phyloP scores from a whole-genome alignment of 2,329 filamentous ascomycete species.

The Pseudocercospora cruenta region DNA sequence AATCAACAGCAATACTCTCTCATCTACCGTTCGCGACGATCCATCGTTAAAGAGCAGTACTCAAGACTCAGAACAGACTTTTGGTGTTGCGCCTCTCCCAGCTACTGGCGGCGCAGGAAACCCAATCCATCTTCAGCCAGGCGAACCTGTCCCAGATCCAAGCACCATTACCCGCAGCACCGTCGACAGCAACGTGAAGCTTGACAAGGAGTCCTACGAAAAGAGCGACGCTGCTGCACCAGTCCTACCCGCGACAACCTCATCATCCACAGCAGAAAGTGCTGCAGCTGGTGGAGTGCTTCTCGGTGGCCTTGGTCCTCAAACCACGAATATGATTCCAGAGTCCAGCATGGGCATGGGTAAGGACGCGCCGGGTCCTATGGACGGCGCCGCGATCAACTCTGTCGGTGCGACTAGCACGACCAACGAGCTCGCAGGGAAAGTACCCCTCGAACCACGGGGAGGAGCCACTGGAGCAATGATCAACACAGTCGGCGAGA shows the following conservation, averaged over 20 bases:
- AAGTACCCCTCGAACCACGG: constrained; percentile 49
- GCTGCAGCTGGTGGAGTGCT: constrained; percentile 41
- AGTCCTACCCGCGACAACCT: constrained; percentile 52
- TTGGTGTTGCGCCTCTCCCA: constrained; percentile 62
- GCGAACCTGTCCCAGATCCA: constrained; percentile 75
- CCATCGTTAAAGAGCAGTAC: constrained; percentile 54
- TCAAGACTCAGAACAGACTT: constrained; percentile 30
- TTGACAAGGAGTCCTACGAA: constrained; percentile 86
- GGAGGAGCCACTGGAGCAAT: constrained; percentile 33
- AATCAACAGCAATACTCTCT: constrained; percentile 71
- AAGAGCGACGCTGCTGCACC: constrained; percentile 65
- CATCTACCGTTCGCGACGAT: constrained; percentile 67
- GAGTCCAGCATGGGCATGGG: constrained; percentile 80
- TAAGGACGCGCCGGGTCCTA: constrained; percentile 29
- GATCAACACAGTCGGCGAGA: constrained; percentile 26
- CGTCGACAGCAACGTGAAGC: constrained; percentile 65
- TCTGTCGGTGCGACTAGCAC: constrained; percentile 39
- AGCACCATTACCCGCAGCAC: constrained; percentile 69
- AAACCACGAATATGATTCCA: constrained; percentile 70
- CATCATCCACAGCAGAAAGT: constrained; percentile 47
- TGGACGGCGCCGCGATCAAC: constrained; percentile 26
- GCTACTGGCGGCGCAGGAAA: constrained; percentile 68
- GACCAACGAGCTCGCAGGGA: constrained; percentile 50
- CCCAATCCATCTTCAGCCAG: constrained; percentile 76
- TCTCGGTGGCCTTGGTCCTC: constrained; percentile 51